phyloP scores from a whole-genome alignment of 2,329 filamentous ascomycete genomes.

The Fusarium tjaetaba region DNA sequence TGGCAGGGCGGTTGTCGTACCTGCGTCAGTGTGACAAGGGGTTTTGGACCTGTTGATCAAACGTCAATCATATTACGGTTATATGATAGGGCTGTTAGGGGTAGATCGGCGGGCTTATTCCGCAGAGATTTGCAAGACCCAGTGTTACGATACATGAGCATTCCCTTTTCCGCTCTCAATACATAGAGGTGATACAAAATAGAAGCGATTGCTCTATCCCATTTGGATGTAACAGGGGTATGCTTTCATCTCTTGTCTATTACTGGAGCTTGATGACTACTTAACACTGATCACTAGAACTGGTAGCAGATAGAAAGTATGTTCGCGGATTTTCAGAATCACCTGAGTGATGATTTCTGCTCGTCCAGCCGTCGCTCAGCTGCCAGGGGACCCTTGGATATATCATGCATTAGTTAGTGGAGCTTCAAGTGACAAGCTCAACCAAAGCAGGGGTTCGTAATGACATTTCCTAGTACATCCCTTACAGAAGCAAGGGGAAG shows the following conservation, averaged over 20 bases:
- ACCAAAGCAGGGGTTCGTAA: accelerated
- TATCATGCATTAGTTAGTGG: neutral
- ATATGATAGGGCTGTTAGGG: neutral
- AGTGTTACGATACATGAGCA: too few species aligned
- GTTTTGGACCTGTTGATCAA: too few species aligned
- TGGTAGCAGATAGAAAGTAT: too few species aligned
- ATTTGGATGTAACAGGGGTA: too few species aligned
- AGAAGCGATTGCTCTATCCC: neutral
- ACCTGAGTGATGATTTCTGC: neutral
- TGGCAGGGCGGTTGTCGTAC: too few species aligned
- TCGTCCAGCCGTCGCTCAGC: neutral
- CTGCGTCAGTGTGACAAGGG: too few species aligned
- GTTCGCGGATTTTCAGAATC: too few species aligned
- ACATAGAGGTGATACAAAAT: accelerated
- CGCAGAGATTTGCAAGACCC: neutral
- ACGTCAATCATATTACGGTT: too few species aligned
- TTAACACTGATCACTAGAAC: neutral
- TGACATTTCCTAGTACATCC: neutral
- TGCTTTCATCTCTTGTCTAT: too few species aligned
- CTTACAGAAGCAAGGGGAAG: neutral
- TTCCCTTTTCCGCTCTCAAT: too few species aligned
- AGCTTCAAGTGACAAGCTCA: neutral
- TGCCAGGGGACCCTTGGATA: neutral
- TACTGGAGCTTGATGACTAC: too few species aligned
- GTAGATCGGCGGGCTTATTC: too few species aligned